These are phyloP conservation scores for Acacia concinna DNA, from an alignment of 331 rosid genomes.

Conservation along the genomic window DNA sequence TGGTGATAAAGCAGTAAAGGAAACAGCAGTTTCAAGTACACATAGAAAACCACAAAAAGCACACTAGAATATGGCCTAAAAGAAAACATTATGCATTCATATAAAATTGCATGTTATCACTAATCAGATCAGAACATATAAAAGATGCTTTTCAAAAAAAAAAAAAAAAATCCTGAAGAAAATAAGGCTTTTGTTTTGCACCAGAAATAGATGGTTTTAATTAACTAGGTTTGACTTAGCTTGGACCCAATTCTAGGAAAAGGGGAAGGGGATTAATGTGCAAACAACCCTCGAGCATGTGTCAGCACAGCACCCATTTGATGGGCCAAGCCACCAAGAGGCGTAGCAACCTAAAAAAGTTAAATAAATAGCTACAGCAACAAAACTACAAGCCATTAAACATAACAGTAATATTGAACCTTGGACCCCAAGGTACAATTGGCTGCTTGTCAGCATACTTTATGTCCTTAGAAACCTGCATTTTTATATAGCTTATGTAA, in stretches of 20 bases:
- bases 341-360: conserved; percentile 13
- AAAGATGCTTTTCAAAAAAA: neutral
- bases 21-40: conserved; percentile 11
- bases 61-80: neutral
- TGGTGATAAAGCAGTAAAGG: conserved; percentile 10
- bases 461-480: conserved; percentile 94
- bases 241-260: neutral
- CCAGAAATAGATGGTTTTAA: neutral
- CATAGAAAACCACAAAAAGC: neutral
- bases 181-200: neutral
- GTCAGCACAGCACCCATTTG: conserved; percentile 1
- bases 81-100: conserved; percentile 17
- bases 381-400: conserved; percentile 26
- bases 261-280: neutral
- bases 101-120: conserved; percentile 1
- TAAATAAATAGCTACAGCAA: conserved; percentile 5
- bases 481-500: conserved; percentile 24
- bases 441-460: conserved; percentile 98
- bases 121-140: conserved; percentile 16
- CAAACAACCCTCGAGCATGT: conserved; percentile 11
- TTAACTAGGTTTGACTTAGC: neutral
- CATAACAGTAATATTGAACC: conserved; percentile 52
- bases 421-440: conserved; percentile 97
- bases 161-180: neutral
- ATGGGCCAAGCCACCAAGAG: neutral